Percentiles rank a stretch among this genome's conserved stretches.
These are phyloP conservation scores for Marsdenia floribunda DNA, from an alignment of 257 asterid species.

Conservation along the genomic window DNA sequence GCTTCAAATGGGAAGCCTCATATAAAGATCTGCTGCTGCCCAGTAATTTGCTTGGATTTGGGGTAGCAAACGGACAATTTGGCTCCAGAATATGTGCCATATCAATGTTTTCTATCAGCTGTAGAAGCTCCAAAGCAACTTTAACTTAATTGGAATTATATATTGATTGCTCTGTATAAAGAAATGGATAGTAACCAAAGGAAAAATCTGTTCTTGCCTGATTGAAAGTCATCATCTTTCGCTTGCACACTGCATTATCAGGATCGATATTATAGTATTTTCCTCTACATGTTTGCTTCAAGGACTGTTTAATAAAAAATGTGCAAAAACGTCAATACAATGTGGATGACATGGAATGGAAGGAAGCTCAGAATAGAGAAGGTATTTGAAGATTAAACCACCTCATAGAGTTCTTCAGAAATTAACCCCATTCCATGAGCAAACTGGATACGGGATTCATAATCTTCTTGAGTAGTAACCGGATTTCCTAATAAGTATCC, in stretches of 20 bases:
- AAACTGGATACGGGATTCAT: conserved; percentile 8
- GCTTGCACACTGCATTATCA: conserved; percentile 15
- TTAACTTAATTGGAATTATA: not conserved
- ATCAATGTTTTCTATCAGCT: conserved; percentile 17
- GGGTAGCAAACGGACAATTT: conserved; percentile 10
- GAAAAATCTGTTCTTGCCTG: conserved; percentile 7
- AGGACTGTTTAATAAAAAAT: conserved; percentile 8
- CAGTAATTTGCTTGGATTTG: conserved; percentile 1
- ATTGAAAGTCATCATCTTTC: conserved; percentile 17
- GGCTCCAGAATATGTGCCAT: conserved; percentile 13
- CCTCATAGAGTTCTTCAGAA: conserved; percentile 33
- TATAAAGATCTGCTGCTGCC: not conserved
- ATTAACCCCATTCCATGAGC: conserved; percentile 32
- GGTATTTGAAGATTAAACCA: not conserved
- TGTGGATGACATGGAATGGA: not conserved
- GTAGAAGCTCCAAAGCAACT: not conserved
- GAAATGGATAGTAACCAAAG: not conserved
- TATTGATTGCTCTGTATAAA: not conserved
- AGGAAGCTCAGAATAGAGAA: not conserved
- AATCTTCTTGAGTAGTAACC: not conserved
- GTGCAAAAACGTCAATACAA: not conserved
- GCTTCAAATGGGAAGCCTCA: conserved; percentile 6
- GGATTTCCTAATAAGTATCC: conserved; percentile 8
- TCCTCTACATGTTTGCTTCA: conserved; percentile 22
- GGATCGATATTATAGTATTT: conserved; percentile 19